Conservation (phyloP, 2,329 filamentous ascomycete species). For the Westerdykella ornata region DNA sequence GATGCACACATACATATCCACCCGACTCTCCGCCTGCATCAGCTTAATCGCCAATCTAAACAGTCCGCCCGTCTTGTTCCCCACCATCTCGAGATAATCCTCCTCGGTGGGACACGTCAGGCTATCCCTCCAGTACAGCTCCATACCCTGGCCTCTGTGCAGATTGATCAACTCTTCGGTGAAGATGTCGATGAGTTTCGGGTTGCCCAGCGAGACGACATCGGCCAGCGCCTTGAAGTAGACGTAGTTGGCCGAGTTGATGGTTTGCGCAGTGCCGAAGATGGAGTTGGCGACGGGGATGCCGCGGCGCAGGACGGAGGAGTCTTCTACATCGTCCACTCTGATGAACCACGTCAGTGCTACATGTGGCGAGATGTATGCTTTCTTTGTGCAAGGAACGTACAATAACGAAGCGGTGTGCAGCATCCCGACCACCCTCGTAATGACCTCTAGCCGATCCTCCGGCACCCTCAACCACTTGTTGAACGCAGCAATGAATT, state of each 20-base stretch:
- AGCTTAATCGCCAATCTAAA: conserved; percentile 80
- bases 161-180: conserved; percentile 78
- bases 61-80: conserved; percentile 82
- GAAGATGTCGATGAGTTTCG: conserved; percentile 62
- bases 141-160: conserved; percentile 83
- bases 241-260: conserved; percentile 85
- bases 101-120: conserved; percentile 78
- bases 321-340: conserved; percentile 84
- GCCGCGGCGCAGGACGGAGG: conserved; percentile 66
- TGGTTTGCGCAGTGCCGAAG: conserved; percentile 79
- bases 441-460: conserved; percentile 65
- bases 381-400: conserved; percentile 5
- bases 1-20: conserved; percentile 40
- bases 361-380: not conserved
- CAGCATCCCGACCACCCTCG: conserved; percentile 73
- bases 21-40: conserved; percentile 68
- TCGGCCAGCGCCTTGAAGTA: conserved; percentile 77
- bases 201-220: conserved; percentile 63
- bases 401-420: conserved; percentile 73
- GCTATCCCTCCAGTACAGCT: conserved; percentile 82
- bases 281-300: conserved; percentile 77
- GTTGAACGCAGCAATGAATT: conserved; percentile 76
- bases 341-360: conserved; percentile 8
- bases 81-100: conserved; percentile 91
- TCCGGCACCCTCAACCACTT: conserved; percentile 68